Conservation (phyloP, 805 yeast species). For the Diddensiella santjacobensis region DNA sequence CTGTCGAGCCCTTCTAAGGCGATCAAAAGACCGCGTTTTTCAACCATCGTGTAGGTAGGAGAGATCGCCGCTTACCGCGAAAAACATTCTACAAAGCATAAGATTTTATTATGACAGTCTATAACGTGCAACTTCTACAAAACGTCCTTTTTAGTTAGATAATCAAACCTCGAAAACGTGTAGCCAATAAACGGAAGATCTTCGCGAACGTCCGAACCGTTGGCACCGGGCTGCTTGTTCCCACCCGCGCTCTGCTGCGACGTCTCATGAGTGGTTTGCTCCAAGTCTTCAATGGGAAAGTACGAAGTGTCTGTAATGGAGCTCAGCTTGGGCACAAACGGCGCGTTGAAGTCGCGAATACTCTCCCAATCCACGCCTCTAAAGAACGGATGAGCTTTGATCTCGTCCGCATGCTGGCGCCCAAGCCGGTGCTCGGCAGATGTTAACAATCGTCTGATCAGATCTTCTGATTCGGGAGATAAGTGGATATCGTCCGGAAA, state of each 20-base stretch:
- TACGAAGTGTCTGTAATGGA: conserved; percentile 94
- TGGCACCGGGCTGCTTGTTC: conserved; percentile 52
- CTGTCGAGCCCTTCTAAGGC: conserved; percentile 91
- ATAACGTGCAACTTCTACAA: too few species aligned
- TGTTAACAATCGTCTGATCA: conserved; percentile 72
- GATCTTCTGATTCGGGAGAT: conserved; percentile 83
- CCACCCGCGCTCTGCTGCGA: conserved; percentile 38
- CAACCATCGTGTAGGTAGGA: background rate
- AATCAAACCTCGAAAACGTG: conserved; percentile 92
- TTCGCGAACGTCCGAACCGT: conserved; percentile 56
- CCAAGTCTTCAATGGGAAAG: conserved; percentile 96
- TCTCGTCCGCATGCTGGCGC: conserved; percentile 83
- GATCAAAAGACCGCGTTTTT: conserved; percentile 63
- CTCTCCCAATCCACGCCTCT: conserved; percentile 95
- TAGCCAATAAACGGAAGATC: conserved; percentile 97
- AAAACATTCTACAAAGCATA: too few species aligned
- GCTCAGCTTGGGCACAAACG: conserved; percentile 86
- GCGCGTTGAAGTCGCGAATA: conserved; percentile 84
- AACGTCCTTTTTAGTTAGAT: conserved; percentile 54
- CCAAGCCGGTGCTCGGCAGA: conserved; percentile 79
- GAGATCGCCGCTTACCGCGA: too few species aligned
- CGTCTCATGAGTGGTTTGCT: conserved; percentile 90
- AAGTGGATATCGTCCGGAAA: conserved; percentile 91
- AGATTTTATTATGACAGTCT: conserved; percentile 3
- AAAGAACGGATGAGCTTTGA: conserved; percentile 87